phyloP scores from a whole-genome alignment of 164 flowering plant genomes.

The Stephania yunnanensis region DNA sequence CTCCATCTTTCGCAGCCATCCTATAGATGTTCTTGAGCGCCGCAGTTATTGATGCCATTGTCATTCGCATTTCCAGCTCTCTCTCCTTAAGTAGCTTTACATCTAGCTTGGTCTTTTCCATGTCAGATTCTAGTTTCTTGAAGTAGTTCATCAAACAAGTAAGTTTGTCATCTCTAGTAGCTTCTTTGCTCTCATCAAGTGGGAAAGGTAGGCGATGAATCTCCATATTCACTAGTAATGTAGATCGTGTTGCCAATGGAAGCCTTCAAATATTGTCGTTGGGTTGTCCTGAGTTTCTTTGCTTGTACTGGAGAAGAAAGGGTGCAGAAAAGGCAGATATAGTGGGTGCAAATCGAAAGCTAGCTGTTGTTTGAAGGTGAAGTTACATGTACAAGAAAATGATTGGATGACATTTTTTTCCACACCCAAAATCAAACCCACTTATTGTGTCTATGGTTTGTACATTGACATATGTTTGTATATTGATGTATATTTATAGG shows the following conservation, averaged over 20 bases:
- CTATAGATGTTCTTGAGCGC: neutral
- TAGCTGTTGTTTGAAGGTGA: neutral
- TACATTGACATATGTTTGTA: no score
- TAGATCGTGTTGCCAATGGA: neutral
- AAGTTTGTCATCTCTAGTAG: neutral
- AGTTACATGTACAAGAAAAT: neutral
- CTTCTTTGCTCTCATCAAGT: neutral
- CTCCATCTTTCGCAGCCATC: neutral
- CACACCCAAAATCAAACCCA: no score
- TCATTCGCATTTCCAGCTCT: neutral
- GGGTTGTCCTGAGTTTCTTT: neutral
- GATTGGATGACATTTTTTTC: no score
- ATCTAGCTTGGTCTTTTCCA: neutral
- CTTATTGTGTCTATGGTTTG: no score
- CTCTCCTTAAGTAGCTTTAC: neutral
- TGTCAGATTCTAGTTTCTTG: neutral
- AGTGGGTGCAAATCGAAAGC: neutral
- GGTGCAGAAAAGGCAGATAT: neutral
- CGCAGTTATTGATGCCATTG: neutral
- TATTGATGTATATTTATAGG: no score
- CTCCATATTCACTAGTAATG: no score
- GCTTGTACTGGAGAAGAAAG: neutral
- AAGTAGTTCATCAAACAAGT: neutral
- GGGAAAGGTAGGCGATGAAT: no score
- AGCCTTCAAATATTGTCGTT: neutral